Base-by-base conservation (phyloP, 1,284 basidiomycete genomes). In the Cutaneotrichosporon cutaneum region DNA sequence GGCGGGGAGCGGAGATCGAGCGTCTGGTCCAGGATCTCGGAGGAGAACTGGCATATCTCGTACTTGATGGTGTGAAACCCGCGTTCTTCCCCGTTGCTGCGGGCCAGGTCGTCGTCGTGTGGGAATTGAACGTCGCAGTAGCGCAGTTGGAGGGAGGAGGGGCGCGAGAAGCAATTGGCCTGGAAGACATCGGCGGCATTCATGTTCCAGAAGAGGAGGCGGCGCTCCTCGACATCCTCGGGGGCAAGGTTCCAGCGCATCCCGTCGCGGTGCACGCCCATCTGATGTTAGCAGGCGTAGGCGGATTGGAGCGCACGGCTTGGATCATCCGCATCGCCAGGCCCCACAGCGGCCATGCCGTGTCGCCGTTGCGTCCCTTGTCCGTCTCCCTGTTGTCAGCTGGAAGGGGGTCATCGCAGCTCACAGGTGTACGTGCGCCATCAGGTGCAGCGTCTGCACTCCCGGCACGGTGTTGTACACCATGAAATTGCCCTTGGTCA, bases 401-500 rank as follows among this genome's bases (percentile, higher is more conserved):
- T n/a, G 13, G 16, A 10, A 24, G 22, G 10, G n/a, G n/a, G n/a
- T n/a, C n/a, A 30, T 30, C 30, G 2, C 2, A 30, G 42, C 66
- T 30, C 33, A 64, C 60, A 67, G 47, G 22, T 59, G 61, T 36
- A 61, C 64, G 36, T 71, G 65, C 1, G 62, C 68, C 63, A 71
- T 66, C n/a, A 69, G 54, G 39, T 67, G 58, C 61, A 72, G 47
- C 10, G 72, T 64, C 54, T 74, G 73, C 13, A 72, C 67, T 14
- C 70, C 68, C 0, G 76, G 74, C 3, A 71, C 62, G 0, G 76
- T 76, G 39, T 64, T 68, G 44, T 70, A 54, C 11, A 68, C 68
- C 55, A 77, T 33, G 30, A 75, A 71, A 36, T 76, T 71, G 36
- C 64, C 71, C 36, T 71, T 68, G 1, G 64, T 66, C 2, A 73